Evolutionary conservation across 108 stramenopile genomes (phyloP).

Genomic region (Nannochloropsis salina): DNA sequence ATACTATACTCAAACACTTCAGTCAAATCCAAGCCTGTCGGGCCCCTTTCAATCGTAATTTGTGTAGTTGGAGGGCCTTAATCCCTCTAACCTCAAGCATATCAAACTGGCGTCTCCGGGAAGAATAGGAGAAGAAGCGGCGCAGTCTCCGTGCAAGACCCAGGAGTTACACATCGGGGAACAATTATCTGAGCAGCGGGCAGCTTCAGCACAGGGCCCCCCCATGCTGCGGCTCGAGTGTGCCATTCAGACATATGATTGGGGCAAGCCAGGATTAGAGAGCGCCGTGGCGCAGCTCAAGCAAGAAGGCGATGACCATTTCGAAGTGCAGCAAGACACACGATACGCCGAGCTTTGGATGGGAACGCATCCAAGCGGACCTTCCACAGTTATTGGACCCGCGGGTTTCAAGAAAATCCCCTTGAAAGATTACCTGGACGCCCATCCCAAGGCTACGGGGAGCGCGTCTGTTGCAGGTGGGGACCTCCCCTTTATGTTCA

Average conservation of each 20-base stretch:
- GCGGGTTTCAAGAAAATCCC: background rate
- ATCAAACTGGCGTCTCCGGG: background rate
- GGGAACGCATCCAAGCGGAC: slow-evolving; percentile 64
- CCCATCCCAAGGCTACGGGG: slow-evolving; percentile 48
- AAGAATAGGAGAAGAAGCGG: background rate
- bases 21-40: no score
- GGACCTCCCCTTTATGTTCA: slow-evolving; percentile 59
- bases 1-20: no score
- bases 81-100: background rate
- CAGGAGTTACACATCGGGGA: background rate
- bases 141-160: slow-evolving; percentile 1
- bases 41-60: no score
- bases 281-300: slow-evolving; percentile 55
- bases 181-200: background rate
- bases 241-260: slow-evolving; percentile 60
- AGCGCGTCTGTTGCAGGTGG: slow-evolving; percentile 42
- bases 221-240: slow-evolving; percentile 55
- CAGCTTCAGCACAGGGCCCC: background rate
- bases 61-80: background rate
- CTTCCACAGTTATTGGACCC: slow-evolving; percentile 40
- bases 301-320: slow-evolving; percentile 23
- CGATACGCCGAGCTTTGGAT: slow-evolving; percentile 63
- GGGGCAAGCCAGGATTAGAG: slow-evolving; percentile 56
- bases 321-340: slow-evolving; percentile 38
- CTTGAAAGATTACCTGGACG: slow-evolving; percentile 15